Evolutionary conservation across 2,329 filamentous ascomycete species (phyloP), one percentile per base, ranked within the genome.

Genomic region (Xylaria sp.): DNA sequence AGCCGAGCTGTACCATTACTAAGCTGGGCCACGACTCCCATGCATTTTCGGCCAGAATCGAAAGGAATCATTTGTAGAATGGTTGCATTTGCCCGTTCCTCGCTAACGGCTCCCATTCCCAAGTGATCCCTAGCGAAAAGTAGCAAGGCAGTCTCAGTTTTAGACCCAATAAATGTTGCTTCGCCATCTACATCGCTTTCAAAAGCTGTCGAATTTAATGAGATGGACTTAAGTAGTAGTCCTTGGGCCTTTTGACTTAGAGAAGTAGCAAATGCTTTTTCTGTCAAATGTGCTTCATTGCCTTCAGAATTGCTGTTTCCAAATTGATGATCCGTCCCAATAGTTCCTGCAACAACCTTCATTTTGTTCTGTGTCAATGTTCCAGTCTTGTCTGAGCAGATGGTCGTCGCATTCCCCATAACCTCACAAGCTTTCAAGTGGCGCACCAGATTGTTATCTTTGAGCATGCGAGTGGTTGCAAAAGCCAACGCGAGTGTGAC

Each of bases 401-500:
- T 90, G 0, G 87, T 89, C 0, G 90, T 92, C 6, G 91, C 91
- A 75, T 93, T 93, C 61, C 92, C 92, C 91, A 93, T 93, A 54
- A 92, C 92, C 79, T 93, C 92, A 75, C 92, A 93, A 25, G 92
- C 91, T 75, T 92, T 91, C 65, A 94, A 84, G 66, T 93, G 90
- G 42, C 92, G 89, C 53, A 93, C 91, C 67, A 94, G 81, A 74
- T 93, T 93, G 81, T 92, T 92, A 79, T 93, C 91, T 74, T 88
- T 91, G 67, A 93, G 81, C 92, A 93, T 93, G 64, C 90, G 87
- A 12, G 89, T 92, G 0, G 91, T 93, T 4, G 92, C 92, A 78
- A 93, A 93, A 10, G 91, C 92, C 53, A 94, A 82, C 18, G 92
- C 91, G 29, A 94, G 83, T 0, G 92, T 94, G n/a, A 93, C 92